Conservation (phyloP, 1,284 basidiomycete species). For the Ustilago hordei region DNA sequence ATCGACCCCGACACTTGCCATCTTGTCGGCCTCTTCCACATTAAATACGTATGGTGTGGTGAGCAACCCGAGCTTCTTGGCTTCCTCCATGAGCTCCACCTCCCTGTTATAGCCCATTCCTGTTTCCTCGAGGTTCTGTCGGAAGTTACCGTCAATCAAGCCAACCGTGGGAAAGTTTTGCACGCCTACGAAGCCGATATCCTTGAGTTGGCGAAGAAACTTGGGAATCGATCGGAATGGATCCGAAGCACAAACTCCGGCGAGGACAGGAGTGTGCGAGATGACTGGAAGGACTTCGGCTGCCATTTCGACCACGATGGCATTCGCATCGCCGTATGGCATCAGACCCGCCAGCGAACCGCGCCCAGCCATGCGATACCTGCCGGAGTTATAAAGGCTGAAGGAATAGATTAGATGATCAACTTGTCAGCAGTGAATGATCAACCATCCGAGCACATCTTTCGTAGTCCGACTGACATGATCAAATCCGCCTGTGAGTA, state of each 20-base stretch:
- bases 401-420: neutral
- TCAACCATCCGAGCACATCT: neutral
- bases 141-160: constrained; percentile 49
- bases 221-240: constrained; percentile 48
- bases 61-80: constrained; percentile 37
- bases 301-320: constrained; percentile 49
- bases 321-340: constrained; percentile 53
- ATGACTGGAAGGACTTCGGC: constrained; percentile 44
- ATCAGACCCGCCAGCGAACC: constrained; percentile 46
- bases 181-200: constrained; percentile 44
- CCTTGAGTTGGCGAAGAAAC: constrained; percentile 45
- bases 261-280: constrained; percentile 45
- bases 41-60: constrained; percentile 52
- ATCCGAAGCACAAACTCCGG: constrained; percentile 46
- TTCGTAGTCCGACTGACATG: constrained; percentile 20
- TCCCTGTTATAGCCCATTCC: constrained; percentile 50
- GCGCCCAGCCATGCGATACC: constrained; percentile 48
- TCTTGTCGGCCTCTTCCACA: constrained; percentile 35
- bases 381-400: constrained; percentile 46
- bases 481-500: constrained; percentile 16
- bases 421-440: neutral
- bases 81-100: constrained; percentile 41
- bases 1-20: constrained; percentile 42
- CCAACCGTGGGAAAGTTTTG: constrained; percentile 55
- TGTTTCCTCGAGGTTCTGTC: constrained; percentile 50